Evolutionary conservation across 202 grass and related monocot species (phyloP), one percentile per base, ranked within the genome.

Genomic region (Panicum hallii): DNA sequence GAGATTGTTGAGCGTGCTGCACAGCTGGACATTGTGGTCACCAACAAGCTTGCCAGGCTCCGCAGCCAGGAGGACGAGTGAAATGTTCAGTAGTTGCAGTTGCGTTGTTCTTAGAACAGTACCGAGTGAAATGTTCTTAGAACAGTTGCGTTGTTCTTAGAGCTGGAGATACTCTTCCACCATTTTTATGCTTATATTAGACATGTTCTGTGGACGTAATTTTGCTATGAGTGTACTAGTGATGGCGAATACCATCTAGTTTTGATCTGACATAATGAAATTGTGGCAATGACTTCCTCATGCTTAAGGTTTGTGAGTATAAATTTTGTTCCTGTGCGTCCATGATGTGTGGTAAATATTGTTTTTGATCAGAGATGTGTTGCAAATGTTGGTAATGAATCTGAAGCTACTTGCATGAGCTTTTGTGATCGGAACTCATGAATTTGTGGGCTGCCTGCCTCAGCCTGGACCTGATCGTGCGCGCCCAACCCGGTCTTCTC

Each of bases 61-160:
- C 92, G 85, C 67, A 97, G 92, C 87, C 95, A 97, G 48, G 95
- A 97, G 80, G 92, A 97, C 9, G 90, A 97, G 90, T 97, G 46
- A 91, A 74, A 10, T 54, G 9, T 28, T 67, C 4, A 41, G 12
- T 19, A 54, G 17, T 57, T 53, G 56, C 23, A 19, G 16, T 78
- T 58, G 22, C 16, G 45, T 63, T 53, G 23, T 71, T 72, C n/a
- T 14, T 84, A 82, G 62, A 74, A 63, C 48, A 77, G 2, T 67
- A 23, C 84, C 14, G 45, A 54, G 26, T 26, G 26, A 26, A 26
- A 26, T 53, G 23, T 71, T 72, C n/a, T 14, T 84, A 82, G 62
- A 74, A 63, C 26, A 19, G 16, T 78, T 58, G 22, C 16, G 45
- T 63, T 53, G 23, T 71, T 72, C n/a, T 14, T 84, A 82, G 62